Conservation (phyloP, 1,284 basidiomycete genomes). For the Trichosporon sp. region DNA sequence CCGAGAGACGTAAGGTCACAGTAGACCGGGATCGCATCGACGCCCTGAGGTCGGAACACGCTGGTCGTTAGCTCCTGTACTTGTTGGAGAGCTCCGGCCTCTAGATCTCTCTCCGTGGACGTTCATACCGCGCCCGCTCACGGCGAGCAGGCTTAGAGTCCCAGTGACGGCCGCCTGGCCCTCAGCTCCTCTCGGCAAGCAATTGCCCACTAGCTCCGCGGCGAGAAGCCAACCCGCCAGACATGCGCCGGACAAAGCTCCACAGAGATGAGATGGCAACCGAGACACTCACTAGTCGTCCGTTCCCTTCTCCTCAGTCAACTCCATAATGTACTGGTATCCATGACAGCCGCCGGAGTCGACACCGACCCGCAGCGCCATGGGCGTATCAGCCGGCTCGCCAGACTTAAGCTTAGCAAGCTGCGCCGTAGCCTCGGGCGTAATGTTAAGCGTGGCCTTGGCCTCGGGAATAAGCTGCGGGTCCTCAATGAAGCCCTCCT, state of each 20-base stretch:
- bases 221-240: no score
- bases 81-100: no score
- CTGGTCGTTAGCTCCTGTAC: constrained; percentile 15
- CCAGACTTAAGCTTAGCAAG: constrained; percentile 40
- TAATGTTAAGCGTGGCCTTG: constrained; percentile 38
- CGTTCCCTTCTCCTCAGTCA: constrained; percentile 49
- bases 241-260: background rate
- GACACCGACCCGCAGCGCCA: constrained; percentile 52
- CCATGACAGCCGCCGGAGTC: constrained; percentile 57
- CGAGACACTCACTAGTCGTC: constrained; percentile 52
- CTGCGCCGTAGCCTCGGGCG: constrained; percentile 44
- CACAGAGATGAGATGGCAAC: background rate
- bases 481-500: constrained; percentile 43
- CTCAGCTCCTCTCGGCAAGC: no score
- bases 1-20: constrained; percentile 45
- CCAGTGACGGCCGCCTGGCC: no score
- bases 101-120: no score
- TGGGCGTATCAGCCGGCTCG: constrained; percentile 41
- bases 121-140: no score
- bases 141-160: no score
- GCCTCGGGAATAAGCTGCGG: constrained; percentile 35
- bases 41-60: constrained; percentile 36
- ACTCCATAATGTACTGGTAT: constrained; percentile 56
- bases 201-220: no score
- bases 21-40: constrained; percentile 42